These are phyloP conservation scores for Pelargonium myrrhifolium DNA, from an alignment of 441 rosid species.

Conservation along the genomic window DNA sequence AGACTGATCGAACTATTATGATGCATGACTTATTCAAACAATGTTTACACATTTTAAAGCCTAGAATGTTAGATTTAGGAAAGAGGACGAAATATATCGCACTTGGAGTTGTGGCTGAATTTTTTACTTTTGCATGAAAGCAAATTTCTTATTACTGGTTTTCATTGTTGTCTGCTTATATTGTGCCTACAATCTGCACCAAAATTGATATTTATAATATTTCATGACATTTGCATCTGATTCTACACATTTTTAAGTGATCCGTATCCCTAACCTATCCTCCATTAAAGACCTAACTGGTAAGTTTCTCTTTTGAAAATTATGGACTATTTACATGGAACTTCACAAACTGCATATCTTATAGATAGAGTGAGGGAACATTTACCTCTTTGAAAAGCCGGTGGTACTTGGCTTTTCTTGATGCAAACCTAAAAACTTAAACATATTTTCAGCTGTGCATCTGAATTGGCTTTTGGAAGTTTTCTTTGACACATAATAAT, in stretches of 20 bases:
- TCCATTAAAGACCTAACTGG: background rate
- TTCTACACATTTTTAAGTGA: background rate
- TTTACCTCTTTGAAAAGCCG: background rate
- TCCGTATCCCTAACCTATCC: background rate
- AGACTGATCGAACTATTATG: background rate
- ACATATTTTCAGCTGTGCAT: background rate
- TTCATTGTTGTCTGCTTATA: background rate
- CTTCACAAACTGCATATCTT: background rate
- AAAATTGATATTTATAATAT: background rate
- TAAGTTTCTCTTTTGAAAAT: background rate
- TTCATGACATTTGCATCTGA: background rate
- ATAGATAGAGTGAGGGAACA: background rate
- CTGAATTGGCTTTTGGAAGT: background rate
- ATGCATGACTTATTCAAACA: background rate
- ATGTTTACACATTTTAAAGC: background rate
- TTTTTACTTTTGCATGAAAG: background rate
- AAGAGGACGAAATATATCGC: background rate
- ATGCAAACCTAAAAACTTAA: constrained; percentile 1
- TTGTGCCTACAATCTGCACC: background rate
- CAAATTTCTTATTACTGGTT: background rate
- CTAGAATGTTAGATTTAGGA: background rate
- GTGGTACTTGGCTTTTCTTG: background rate
- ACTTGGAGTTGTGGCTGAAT: background rate
- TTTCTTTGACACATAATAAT: background rate
- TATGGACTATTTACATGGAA: background rate